These are phyloP conservation scores for Cardamine chenopodiifolia DNA, from an alignment of 345 rosid genomes.

Conservation along the genomic window DNA sequence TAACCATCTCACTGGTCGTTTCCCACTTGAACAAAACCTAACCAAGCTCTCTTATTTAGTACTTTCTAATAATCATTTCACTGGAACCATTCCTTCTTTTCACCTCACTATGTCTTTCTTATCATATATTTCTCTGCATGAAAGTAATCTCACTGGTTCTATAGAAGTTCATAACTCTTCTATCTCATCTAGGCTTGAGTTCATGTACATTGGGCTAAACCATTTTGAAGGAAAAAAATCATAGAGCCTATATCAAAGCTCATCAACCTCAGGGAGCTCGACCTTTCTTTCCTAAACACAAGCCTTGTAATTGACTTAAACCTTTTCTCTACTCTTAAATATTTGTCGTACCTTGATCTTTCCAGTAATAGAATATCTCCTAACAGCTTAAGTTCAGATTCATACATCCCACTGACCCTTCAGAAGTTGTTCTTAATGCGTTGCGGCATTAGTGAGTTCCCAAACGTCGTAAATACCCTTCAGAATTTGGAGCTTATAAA, in stretches of 20 bases:
- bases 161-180: background rate
- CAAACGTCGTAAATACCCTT: background rate
- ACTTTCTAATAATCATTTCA: conserved; percentile 7
- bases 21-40: too few relatives aligned
- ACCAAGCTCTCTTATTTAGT: background rate
- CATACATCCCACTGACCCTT: background rate
- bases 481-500: background rate
- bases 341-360: background rate
- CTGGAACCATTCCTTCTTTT: background rate
- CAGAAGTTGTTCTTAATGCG: rapidly evolving
- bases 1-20: background rate
- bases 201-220: background rate
- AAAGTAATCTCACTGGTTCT: background rate
- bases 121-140: background rate
- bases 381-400: background rate
- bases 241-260: conserved; percentile 1
- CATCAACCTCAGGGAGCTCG: background rate
- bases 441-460: background rate
- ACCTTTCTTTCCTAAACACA: conserved; percentile 5
- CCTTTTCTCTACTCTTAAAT: background rate
- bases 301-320: background rate
- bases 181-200: background rate
- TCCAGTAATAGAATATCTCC: background rate
- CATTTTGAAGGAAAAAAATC: background rate
- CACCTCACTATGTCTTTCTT: background rate